Evolutionary conservation across 768 basidiomycete genomes (phyloP).

Genomic region (Jaapia argillacea): DNA sequence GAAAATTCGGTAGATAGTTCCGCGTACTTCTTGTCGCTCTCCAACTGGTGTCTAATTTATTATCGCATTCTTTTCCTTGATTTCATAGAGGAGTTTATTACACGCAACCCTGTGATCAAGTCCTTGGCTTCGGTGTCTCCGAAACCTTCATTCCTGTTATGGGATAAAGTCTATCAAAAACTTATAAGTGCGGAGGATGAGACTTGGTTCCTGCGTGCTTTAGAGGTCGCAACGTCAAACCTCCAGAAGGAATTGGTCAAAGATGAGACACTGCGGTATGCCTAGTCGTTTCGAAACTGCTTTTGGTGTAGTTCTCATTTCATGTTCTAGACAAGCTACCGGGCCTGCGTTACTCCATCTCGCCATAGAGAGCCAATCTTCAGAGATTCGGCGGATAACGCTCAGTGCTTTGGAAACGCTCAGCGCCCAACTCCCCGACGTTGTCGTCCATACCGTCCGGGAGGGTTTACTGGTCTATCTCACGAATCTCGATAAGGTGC

Average conservation of each 20-base stretch:
- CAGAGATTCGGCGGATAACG: slow-evolving; percentile 41
- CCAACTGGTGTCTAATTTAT: slow-evolving; percentile 5
- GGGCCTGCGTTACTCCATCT: slow-evolving; percentile 65
- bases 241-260: slow-evolving; percentile 41
- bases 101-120: slow-evolving; percentile 37
- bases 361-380: slow-evolving; percentile 45
- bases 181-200: slow-evolving; percentile 52
- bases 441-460: slow-evolving; percentile 41
- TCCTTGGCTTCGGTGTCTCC: slow-evolving; percentile 35
- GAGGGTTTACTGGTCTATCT: slow-evolving; percentile 48
- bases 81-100: slow-evolving; percentile 34
- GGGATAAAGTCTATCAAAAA: slow-evolving; percentile 83
- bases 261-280: slow-evolving; percentile 47
- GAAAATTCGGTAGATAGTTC: slow-evolving; percentile 52
- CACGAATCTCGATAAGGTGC: slow-evolving; percentile 26
- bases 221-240: slow-evolving; percentile 36
- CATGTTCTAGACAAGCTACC: slow-evolving; percentile 37
- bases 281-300: slow-evolving; percentile 3
- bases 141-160: slow-evolving; percentile 81
- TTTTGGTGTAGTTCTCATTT: slow-evolving; percentile 1
- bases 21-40: slow-evolving; percentile 7
- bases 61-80: slow-evolving; percentile 3
- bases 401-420: slow-evolving; percentile 30
- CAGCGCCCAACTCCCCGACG: slow-evolving; percentile 30
- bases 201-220: slow-evolving; percentile 65